Base-by-base conservation (phyloP, 2,329 filamentous ascomycete species). In the Aspergillus tamarii region DNA sequence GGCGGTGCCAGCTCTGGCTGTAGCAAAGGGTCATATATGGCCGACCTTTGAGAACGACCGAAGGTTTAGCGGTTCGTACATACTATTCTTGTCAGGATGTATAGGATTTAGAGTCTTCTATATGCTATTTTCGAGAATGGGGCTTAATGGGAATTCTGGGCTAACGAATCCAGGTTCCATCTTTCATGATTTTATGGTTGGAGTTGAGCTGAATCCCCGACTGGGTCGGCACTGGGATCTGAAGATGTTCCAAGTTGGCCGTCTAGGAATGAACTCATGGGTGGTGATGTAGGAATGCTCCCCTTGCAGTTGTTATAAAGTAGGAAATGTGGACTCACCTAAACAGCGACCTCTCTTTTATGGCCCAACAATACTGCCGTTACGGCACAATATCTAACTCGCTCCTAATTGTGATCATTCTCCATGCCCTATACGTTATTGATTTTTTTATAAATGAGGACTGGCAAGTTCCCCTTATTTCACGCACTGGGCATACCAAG, bases 381-480 rank as follows among this genome's bases (percentile, higher is more conserved):
- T 26, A 53, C 21, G 53, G 59, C 4, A 34, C 21, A 30, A 26
- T 64, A 19, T 43, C 56, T 3, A 43, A 53, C 21, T 62, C 63
- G 3, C 59, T 65, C 1, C 5, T 84, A 1, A 73, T 84, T 10
- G 76, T 82, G 10, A 78, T 78, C 8, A 72, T 81, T 65, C 73
- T 84, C 1, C 83, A 84, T 62, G 69, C 72, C 0, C 67, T 83
- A 9, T 84, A 84, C 57, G 78, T 83, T 9, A 65, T 83, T 0
- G 82, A 84, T 54, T 84, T 84, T 61, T 84, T 84, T 57, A 70
- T 80, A 55, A 83, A 84, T 9, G 83, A 84, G 66, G 76, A 79
- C 14, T 84, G 82, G 82, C 72, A 84, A 54, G 21, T 28, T 19
- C 39, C 9, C 10, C 26, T 16, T 19, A 16, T 5, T 6, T 1